phyloP scores from a whole-genome alignment of 1,284 basidiomycete genomes.

The Ustilago trichophora region DNA sequence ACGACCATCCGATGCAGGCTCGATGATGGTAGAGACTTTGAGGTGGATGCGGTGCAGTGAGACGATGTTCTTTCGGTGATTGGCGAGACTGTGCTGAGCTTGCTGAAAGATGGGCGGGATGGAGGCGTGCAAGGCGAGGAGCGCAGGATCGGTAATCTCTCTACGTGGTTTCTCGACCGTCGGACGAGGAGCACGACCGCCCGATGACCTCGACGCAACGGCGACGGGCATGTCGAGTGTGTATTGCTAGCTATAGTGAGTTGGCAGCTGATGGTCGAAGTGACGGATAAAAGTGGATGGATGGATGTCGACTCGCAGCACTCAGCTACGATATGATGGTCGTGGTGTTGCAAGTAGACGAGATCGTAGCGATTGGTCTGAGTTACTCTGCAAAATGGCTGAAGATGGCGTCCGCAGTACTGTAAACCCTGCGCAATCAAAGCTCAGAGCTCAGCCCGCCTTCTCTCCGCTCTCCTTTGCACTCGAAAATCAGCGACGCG shows the following conservation, averaged over 20 bases:
- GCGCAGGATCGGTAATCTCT: constrained; percentile 26
- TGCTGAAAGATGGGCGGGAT: constrained; percentile 74
- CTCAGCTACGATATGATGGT: neutral
- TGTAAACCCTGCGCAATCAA: too few relatives aligned
- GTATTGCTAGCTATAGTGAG: neutral
- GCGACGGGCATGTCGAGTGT: constrained; percentile 37
- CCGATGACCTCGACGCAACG: constrained; percentile 37
- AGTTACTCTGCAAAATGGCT: too few relatives aligned
- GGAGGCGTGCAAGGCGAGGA: constrained; percentile 27
- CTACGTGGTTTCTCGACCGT: constrained; percentile 23
- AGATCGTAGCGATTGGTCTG: too few relatives aligned
- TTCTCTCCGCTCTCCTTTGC: too few relatives aligned
- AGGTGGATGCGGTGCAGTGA: constrained; percentile 83
- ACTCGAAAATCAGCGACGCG: neutral
- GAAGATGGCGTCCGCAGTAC: too few relatives aligned
- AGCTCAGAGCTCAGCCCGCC: too few relatives aligned
- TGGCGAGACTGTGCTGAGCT: constrained; percentile 81
- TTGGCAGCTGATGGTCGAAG: too few relatives aligned
- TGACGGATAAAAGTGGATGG: neutral
- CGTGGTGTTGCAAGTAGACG: neutral
- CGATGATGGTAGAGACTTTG: constrained; percentile 73
- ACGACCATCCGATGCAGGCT: constrained; percentile 59
- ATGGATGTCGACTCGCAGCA: neutral
- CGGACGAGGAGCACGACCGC: constrained; percentile 11
- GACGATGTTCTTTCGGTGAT: constrained; percentile 90